A percentile compares a stretch with the other conserved stretches of the same genome.
Conservation (phyloP, 2,329 filamentous ascomycete species). For the Pseudogymnoascus sp. region DNA sequence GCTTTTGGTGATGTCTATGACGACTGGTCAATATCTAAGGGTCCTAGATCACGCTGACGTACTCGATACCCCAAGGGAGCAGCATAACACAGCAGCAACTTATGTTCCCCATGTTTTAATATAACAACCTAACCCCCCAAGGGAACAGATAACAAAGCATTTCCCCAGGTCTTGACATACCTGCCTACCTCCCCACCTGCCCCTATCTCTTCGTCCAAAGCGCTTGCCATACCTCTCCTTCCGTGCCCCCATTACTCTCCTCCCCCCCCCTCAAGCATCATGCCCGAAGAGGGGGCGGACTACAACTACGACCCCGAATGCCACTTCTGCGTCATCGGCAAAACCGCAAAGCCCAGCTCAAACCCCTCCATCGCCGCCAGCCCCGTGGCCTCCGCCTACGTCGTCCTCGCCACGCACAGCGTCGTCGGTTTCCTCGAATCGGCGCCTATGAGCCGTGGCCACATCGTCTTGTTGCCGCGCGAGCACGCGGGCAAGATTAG, state of each 20-base stretch:
- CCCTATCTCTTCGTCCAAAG: background rate
- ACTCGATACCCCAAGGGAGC: background rate
- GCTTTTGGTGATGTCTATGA: background rate
- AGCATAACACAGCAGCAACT: background rate
- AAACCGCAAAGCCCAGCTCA: conserved; percentile 37
- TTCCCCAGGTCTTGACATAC: background rate
- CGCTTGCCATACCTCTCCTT: background rate
- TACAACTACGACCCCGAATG: conserved; percentile 30
- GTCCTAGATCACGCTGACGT: conserved; percentile 5
- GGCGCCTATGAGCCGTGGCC: conserved; percentile 70
- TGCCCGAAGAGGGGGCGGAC: background rate
- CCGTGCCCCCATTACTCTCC: background rate
- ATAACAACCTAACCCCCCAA: background rate
- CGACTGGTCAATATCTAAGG: background rate
- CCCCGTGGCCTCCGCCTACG: conserved; percentile 37
- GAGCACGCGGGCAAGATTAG: conserved; percentile 66
- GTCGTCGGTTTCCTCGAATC: conserved; percentile 86
- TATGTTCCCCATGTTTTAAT: background rate
- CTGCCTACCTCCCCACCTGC: background rate
- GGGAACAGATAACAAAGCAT: background rate
- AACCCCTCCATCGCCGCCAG: conserved; percentile 28
- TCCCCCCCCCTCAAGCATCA: conserved; percentile 3
- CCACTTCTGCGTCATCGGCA: conserved; percentile 51
- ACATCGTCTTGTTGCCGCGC: conserved; percentile 71
- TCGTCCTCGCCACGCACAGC: conserved; percentile 66